A percentile compares a stretch with the other conserved stretches of the same genome.
These are phyloP conservation scores for Xylariales sp. DNA, from an alignment of 2,329 filamentous ascomycete genomes.

Conservation along the genomic window DNA sequence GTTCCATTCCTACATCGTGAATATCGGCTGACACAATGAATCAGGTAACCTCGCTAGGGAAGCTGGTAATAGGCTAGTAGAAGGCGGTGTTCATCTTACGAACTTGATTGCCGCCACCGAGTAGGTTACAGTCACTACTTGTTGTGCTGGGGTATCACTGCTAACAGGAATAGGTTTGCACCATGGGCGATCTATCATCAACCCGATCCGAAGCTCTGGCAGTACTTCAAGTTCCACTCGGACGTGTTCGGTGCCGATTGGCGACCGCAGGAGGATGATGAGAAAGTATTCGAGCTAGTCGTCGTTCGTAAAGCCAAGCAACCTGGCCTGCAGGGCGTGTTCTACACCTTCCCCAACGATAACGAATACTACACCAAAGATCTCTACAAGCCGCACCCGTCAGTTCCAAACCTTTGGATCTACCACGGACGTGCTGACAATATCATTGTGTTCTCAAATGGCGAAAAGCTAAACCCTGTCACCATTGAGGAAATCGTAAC, in stretches of 20 bases:
- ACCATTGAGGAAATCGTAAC: conserved; percentile 35
- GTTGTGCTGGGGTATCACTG: background rate
- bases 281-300: conserved; percentile 25
- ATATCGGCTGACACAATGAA: conserved; percentile 1
- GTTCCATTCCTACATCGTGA: background rate
- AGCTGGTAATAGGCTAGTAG: conserved; percentile 31
- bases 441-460: conserved; percentile 45
- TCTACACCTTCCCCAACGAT: conserved; percentile 33
- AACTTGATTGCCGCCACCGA: conserved; percentile 39
- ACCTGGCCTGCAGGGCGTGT: conserved; percentile 24
- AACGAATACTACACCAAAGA: conserved; percentile 40
- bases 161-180: conserved; percentile 22
- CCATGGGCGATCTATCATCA: conserved; percentile 31
- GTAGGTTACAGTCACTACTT: conserved; percentile 19
- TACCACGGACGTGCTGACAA: conserved; percentile 36
- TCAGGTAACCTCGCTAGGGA: conserved; percentile 31
- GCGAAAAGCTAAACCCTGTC: conserved; percentile 46
- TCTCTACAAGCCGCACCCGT: conserved; percentile 35
- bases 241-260: conserved; percentile 38
- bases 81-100: conserved; percentile 25
- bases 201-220: conserved; percentile 29
- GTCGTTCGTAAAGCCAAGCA: conserved; percentile 17
- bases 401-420: conserved; percentile 30
- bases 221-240: conserved; percentile 37
- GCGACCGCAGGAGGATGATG: conserved; percentile 19